phyloP scores from a whole-genome alignment of 2,329 filamentous ascomycete species.

The Diaporthe sp. region DNA sequence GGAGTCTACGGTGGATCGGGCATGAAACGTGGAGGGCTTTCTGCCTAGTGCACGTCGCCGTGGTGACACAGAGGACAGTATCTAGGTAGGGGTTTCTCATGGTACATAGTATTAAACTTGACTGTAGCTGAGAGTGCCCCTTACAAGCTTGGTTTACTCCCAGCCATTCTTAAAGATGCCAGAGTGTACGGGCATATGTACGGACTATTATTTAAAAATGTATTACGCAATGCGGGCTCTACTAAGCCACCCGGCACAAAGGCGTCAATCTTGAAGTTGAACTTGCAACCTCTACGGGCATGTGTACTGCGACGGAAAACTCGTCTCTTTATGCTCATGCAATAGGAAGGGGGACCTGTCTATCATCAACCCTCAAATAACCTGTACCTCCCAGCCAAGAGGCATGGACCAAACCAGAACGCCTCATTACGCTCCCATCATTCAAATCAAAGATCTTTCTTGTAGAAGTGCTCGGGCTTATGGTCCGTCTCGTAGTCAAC shows the following conservation, averaged over 20 bases:
- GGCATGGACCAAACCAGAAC: background rate
- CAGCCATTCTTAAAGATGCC: background rate
- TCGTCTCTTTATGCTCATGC: background rate
- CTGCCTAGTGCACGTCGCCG: too few species aligned
- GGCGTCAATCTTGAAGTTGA: too few species aligned
- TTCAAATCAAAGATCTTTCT: conserved; percentile 69
- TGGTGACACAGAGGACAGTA: too few species aligned
- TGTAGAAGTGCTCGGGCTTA: conserved; percentile 83
- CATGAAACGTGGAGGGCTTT: too few species aligned
- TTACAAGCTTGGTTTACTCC: too few species aligned
- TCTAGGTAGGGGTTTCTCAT: too few species aligned
- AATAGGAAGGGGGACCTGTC: conserved; percentile 1
- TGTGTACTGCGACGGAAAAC: background rate
- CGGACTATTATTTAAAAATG: too few species aligned
- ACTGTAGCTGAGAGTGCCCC: too few species aligned
- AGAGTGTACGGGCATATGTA: background rate
- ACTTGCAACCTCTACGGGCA: background rate
- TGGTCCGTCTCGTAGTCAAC: conserved; percentile 98
- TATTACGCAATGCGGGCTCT: too few species aligned
- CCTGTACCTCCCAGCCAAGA: background rate
- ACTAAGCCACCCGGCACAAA: too few species aligned
- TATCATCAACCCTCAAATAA: background rate
- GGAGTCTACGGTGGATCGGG: too few species aligned
- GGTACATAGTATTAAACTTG: too few species aligned
- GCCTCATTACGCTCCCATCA: background rate